Base-by-base conservation (phyloP, 495 filamentous ascomycete genomes). In the Cryomyces antarcticus region DNA sequence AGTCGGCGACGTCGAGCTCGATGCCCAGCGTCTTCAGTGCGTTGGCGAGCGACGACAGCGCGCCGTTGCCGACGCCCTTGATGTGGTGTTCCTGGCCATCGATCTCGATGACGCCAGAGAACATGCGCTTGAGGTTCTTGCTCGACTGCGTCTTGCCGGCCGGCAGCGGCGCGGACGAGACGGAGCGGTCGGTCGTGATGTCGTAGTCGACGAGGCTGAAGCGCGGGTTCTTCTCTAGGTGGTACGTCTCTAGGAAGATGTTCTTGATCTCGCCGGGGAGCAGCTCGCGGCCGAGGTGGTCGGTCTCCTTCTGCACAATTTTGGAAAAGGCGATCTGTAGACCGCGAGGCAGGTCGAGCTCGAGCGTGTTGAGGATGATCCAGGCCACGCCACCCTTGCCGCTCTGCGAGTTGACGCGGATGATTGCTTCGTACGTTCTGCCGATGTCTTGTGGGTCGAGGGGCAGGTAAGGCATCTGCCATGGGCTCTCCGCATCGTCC, bases 321-420 rank as follows among this genome's bases (percentile, higher is more conserved):
- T 74, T 78, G 51, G 75, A 78, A 60, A 97, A 97, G 33, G 83
- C 88, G 49, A 94, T 70, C 61, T 97, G 89, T 39, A 97, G 68
- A 24, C 84, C 82, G 52, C 89, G 84, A 4, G 89, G 89, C 48
- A 96, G 71, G 61, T 94, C 89, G 49, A 96, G 81, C 52, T 94
- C 75, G 46, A 96, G 71, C 38, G 76, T 73, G 38, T 80, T 80
- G 55, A 83, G 75, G 57, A 97, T 87, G 50, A 95, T 77, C 85
- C 83, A 96, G 35, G 89, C 88, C 45, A 84, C 79, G 49, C 89
- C 89, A 43, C 87, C 89, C 64, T 97, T 97, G 42, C 89, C 89
- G 47, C 75, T 82, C 57, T 97, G 89, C 24, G 81, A 88, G 62
- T 96, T 97, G 68, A 96, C 89, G 30, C 88, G 82, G 58, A 97